phyloP scores from a whole-genome alignment of 192 early-diverging fungal genomes.

The Gorgonomyces haynaldii region DNA sequence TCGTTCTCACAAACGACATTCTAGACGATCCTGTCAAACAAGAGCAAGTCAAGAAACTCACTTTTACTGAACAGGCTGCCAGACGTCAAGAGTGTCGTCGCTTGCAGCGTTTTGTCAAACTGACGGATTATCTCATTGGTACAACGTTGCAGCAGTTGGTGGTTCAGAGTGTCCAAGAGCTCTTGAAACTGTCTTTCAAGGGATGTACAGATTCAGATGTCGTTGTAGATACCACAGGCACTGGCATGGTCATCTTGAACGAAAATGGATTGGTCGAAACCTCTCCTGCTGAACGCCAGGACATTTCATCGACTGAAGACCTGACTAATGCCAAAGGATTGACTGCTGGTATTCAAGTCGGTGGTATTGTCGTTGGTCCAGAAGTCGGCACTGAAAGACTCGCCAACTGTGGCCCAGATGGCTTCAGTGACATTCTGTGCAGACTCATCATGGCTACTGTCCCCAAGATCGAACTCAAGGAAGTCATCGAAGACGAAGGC shows the following conservation, averaged over 20 bases:
- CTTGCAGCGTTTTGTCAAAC: constrained; percentile 45
- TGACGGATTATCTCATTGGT: constrained; percentile 46
- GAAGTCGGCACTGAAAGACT: constrained; percentile 34
- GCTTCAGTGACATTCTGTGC: constrained; percentile 34
- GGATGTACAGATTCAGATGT: constrained; percentile 43
- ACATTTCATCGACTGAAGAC: constrained; percentile 8
- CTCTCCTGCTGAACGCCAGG: constrained; percentile 14
- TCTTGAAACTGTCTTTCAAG: constrained; percentile 27
- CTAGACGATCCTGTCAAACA: constrained; percentile 5
- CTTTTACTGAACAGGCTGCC: constrained; percentile 52
- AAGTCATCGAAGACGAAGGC: constrained; percentile 26
- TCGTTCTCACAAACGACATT: constrained; percentile 7
- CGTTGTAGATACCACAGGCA: constrained; percentile 19
- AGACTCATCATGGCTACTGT: constrained; percentile 15
- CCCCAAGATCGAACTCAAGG: constrained; percentile 15
- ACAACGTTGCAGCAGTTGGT: constrained; percentile 36
- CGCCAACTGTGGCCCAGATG: constrained; percentile 32
- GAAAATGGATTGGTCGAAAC: constrained; percentile 1
- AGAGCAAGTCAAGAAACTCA: constrained; percentile 15
- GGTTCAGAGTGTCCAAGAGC: constrained; percentile 27
- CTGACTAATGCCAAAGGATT: neutral
- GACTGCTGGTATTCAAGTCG: constrained; percentile 29
- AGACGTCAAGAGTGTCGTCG: constrained; percentile 37
- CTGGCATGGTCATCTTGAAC: constrained; percentile 1
- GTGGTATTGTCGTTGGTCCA: constrained; percentile 36